phyloP scores from a whole-genome alignment of 495 filamentous ascomycete genomes.

The Tetracladium setigerum region DNA sequence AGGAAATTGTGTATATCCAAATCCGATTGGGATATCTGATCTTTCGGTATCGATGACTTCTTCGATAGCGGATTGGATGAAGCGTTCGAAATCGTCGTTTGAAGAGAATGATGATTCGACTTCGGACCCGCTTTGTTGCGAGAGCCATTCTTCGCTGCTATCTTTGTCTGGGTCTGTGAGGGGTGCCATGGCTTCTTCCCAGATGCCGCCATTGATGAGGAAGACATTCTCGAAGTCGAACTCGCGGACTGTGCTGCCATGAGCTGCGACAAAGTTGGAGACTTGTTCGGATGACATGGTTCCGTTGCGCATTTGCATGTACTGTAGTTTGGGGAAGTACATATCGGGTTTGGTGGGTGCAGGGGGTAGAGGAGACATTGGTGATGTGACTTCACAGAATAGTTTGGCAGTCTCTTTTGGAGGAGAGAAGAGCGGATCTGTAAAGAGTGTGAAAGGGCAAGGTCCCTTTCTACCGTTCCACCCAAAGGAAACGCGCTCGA shows the following conservation, averaged over 20 bases:
- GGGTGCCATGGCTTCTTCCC: slow-evolving; percentile 68
- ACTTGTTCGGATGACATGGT: slow-evolving; percentile 62
- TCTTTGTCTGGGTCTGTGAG: slow-evolving; percentile 37
- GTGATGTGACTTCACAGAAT: slow-evolving; percentile 45
- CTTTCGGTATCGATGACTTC: slow-evolving; percentile 9
- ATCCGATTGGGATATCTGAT: neutral
- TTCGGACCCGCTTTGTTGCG: slow-evolving; percentile 30
- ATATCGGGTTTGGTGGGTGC: slow-evolving; percentile 38
- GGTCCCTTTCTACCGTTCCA: slow-evolving; percentile 64
- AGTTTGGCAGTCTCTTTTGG: slow-evolving; percentile 39
- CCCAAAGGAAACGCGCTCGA: slow-evolving; percentile 58
- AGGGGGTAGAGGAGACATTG: slow-evolving; percentile 41
- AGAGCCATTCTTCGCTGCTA: slow-evolving; percentile 41
- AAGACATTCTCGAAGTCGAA: slow-evolving; percentile 65
- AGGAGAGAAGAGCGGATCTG: slow-evolving; percentile 50
- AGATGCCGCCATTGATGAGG: slow-evolving; percentile 53
- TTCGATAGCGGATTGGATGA: neutral
- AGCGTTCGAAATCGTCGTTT: neutral
- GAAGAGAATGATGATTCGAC: slow-evolving; percentile 5
- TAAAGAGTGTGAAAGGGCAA: slow-evolving; percentile 55
- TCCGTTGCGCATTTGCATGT: slow-evolving; percentile 59
- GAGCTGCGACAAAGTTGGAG: slow-evolving; percentile 47
- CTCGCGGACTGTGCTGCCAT: slow-evolving; percentile 56
- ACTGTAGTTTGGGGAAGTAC: slow-evolving; percentile 48
- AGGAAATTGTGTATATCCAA: too few relatives aligned